Percentiles rank a stretch among this genome's conserved stretches.
These are phyloP conservation scores for Forsythia viridissima DNA, from an alignment of 257 asterid species.

Conservation along the genomic window DNA sequence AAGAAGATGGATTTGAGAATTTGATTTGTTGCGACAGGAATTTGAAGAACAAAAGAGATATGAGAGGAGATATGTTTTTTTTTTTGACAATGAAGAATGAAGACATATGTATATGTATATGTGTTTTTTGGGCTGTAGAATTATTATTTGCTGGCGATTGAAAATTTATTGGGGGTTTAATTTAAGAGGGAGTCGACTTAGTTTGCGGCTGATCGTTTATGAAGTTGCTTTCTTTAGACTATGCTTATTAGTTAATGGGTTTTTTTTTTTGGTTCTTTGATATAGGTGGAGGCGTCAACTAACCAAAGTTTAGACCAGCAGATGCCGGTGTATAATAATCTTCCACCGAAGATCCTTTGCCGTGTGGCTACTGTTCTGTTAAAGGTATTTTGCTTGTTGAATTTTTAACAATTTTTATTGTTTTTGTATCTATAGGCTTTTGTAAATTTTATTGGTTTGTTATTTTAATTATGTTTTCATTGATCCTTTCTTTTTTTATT, in stretches of 20 bases:
- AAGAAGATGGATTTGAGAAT: too few species aligned
- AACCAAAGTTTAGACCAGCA: slow-evolving; percentile 90
- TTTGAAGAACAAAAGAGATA: too few species aligned
- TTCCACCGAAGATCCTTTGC: slow-evolving; percentile 87
- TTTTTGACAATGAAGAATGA: too few species aligned
- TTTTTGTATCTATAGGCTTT: neutral
- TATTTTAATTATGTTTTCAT: neutral
- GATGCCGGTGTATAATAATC: slow-evolving; percentile 88
- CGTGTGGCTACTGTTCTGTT: slow-evolving; percentile 75
- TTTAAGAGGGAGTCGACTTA: neutral
- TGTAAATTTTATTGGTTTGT: neutral
- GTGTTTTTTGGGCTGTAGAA: neutral
- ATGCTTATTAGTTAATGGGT: slow-evolving; percentile 1
- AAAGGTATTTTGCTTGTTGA: slow-evolving; percentile 51
- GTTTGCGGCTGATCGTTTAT: neutral
- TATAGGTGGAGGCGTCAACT: slow-evolving; percentile 93
- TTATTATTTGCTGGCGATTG: neutral
- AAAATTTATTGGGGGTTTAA: slow-evolving; percentile 6
- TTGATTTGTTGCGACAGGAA: too few species aligned
- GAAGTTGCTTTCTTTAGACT: neutral
- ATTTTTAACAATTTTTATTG: neutral
- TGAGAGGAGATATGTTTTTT: too few species aligned
- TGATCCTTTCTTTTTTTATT: too few species aligned
- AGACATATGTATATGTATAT: too few species aligned
- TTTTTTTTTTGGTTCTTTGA: slow-evolving; percentile 8